Evolutionary conservation across 106 monocot species (phyloP).

Genomic region (Allium sativum): DNA sequence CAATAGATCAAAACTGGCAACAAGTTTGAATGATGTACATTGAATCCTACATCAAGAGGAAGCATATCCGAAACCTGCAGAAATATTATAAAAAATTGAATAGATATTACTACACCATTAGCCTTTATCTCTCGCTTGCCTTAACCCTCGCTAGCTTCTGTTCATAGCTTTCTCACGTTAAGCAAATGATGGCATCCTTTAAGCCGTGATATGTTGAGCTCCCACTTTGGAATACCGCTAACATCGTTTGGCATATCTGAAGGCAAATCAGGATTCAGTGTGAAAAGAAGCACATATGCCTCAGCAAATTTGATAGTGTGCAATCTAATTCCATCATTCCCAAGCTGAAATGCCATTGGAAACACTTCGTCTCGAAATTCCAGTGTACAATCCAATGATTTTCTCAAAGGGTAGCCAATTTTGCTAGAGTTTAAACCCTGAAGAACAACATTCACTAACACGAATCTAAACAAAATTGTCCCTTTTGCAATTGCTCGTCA

Average conservation of each 20-base stretch:
- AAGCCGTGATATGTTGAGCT: conserved; percentile 83
- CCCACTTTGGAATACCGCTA: conserved; percentile 21
- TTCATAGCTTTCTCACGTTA: conserved; percentile 69
- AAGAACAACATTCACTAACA: conserved; percentile 55
- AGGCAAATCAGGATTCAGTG: conserved; percentile 65
- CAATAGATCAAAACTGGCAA: no score
- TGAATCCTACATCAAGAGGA: no score
- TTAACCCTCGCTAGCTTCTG: conserved; percentile 74
- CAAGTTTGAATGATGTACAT: no score
- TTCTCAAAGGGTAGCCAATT: conserved; percentile 39
- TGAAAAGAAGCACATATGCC: conserved; percentile 70
- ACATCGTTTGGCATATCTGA: conserved; percentile 51
- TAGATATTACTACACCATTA: no score
- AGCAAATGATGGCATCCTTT: conserved; percentile 72
- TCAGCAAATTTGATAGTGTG: conserved; percentile 80
- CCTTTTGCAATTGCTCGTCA: conserved; percentile 71
- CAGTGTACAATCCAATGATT: conserved; percentile 69
- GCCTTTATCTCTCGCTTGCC: no score
- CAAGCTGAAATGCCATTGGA: conserved; percentile 57
- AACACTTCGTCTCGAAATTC: conserved; percentile 64
- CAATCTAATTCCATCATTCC: conserved; percentile 66
- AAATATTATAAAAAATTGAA: no score
- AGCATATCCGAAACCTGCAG: no score
- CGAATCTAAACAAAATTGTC: conserved; percentile 44
- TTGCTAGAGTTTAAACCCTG: conserved; percentile 75